Evolutionary conservation across 768 basidiomycete genomes (phyloP), one percentile per base, ranked within the genome.

Genomic region (Serendipita indica): DNA sequence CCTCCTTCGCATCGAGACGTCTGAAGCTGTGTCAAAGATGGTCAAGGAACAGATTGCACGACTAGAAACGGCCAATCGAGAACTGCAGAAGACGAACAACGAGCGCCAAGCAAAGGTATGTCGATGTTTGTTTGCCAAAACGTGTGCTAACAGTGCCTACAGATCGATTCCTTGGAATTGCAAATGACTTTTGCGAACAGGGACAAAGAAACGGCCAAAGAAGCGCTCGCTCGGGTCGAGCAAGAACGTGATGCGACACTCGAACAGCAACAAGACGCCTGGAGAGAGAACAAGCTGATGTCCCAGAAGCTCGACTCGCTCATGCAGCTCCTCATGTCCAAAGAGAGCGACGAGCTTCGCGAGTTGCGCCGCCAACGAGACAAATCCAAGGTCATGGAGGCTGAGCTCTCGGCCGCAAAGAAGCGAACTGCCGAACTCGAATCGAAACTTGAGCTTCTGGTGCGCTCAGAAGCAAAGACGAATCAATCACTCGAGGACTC

Each of bases 371-470:
- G 77, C 58, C 73, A 72, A 58, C 79, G 79, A 60, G 86, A 89
- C 39, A 74, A 72, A 58, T 70, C 67, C 63, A 75, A 73, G 60
- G 70, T 73, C 7, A 71, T 89, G 3, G 88, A 90, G 68, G 76
- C 75, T 39, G 87, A 91, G 60, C 75, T 83, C 63, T 66, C 73
- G 3, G 71, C 77, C 12, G 72, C 89, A 33, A 84, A 86, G 67
- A 86, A 82, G 62, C 84, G 83, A 18, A 70, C 76, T 67, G 84
- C 81, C 63, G 88, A 91, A 3, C 77, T 81, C 52, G 89, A 90
- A 63, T 71, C 64, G 54, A 85, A 81, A 65, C 63, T 76, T 2
- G 66, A 74, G 27, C 83, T 78, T 63, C 79, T 72, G 64, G 86
- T 90, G 45, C 78, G 80, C 57, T 71, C 80, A 10, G 73, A 80